Conservation (phyloP, 2,329 filamentous ascomycete genomes). For the Aspergillus uvarum region DNA sequence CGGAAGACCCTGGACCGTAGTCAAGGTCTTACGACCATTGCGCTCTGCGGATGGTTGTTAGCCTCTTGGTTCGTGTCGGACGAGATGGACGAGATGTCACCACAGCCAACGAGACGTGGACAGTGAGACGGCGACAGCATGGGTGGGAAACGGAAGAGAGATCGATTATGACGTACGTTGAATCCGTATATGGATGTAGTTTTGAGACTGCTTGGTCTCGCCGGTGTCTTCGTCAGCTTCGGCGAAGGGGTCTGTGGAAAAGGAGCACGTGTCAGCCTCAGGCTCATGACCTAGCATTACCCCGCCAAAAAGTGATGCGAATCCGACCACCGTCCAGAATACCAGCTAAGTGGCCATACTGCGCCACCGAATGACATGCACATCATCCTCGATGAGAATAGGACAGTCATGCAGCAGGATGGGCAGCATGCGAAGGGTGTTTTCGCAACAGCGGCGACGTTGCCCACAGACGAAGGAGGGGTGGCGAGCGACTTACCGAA, state of each 20-base stretch:
- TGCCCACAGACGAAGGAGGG: constrained; percentile 18
- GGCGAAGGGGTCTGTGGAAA: constrained; percentile 91
- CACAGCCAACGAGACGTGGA: background rate
- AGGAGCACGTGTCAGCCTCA: constrained; percentile 34
- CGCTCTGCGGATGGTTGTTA: constrained; percentile 65
- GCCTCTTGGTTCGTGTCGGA: constrained; percentile 7
- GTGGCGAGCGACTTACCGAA: constrained; percentile 66
- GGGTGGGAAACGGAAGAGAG: constrained; percentile 1
- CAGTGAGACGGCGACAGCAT: background rate
- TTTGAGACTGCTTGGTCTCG: constrained; percentile 91
- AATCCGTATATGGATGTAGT: constrained; percentile 99
- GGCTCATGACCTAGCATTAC: constrained; percentile 33
- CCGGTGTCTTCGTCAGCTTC: constrained; percentile 99
- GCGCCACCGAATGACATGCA: background rate
- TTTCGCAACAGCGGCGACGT: background rate
- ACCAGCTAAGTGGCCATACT: background rate
- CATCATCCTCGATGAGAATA: background rate
- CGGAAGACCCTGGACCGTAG: constrained; percentile 96
- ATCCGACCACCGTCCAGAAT: constrained; percentile 8
- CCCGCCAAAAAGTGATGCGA: constrained; percentile 32
- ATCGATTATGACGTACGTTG: constrained; percentile 69
- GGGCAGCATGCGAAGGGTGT: background rate
- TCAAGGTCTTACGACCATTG: constrained; percentile 99
- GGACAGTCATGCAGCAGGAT: background rate
- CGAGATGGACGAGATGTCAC: constrained; percentile 2